Evolutionary conservation across 2,329 filamentous ascomycete genomes (phyloP).

Genomic region (Fusarium fujikuroi): DNA sequence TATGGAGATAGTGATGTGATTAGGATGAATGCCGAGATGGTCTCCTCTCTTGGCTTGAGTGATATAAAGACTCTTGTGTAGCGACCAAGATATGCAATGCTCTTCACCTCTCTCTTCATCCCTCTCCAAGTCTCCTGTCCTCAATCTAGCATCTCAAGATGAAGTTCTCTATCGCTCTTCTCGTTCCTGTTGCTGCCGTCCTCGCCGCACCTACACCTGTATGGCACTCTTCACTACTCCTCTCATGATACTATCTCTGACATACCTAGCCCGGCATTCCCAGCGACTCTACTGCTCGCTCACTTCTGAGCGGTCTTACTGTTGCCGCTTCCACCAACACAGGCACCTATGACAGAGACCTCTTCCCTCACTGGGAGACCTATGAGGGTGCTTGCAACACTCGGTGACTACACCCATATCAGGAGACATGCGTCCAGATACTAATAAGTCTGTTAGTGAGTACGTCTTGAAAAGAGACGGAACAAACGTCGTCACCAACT

Average conservation of each 20-base stretch:
- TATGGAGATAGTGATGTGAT: neutral
- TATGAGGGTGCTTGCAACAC: constrained; percentile 76
- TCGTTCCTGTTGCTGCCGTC: constrained; percentile 43
- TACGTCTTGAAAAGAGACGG: constrained; percentile 68
- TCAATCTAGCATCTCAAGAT: constrained; percentile 36
- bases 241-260: neutral
- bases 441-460: constrained; percentile 21
- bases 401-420: constrained; percentile 50
- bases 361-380: constrained; percentile 79
- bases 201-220: constrained; percentile 48
- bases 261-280: constrained; percentile 67
- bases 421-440: neutral
- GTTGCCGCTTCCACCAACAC: constrained; percentile 66
- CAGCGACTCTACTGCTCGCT: constrained; percentile 64
- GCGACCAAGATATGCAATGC: neutral
- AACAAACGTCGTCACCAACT: constrained; percentile 66
- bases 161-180: constrained; percentile 46
- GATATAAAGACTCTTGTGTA: constrained; percentile 24
- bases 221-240: constrained; percentile 5
- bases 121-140: neutral
- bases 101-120: neutral
- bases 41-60: neutral
- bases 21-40: neutral
- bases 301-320: constrained; percentile 67
- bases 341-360: constrained; percentile 69